Conservation (phyloP, 768 basidiomycete species). For the Lactarius hengduanensis region DNA sequence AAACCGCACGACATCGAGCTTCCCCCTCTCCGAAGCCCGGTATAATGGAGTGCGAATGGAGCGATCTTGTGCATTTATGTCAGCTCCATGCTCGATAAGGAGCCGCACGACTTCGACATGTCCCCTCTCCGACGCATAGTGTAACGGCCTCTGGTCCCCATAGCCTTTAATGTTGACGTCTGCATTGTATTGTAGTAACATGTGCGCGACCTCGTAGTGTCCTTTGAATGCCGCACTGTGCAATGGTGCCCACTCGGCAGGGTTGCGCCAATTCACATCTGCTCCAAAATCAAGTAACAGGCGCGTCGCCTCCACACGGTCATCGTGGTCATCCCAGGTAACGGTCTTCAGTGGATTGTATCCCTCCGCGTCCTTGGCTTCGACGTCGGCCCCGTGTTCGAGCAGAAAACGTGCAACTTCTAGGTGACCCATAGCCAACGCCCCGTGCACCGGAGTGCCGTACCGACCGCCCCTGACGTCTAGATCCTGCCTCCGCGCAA, state of each 20-base stretch:
- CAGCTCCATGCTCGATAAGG: neutral
- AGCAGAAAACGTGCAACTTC: neutral
- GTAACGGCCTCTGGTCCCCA: neutral
- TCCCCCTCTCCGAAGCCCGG: neutral
- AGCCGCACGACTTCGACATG: neutral
- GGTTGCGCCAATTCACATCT: neutral
- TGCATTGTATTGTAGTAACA: neutral
- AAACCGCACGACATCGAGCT: neutral
- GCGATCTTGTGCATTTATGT: neutral
- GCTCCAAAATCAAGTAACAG: conserved; percentile 2
- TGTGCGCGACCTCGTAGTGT: neutral
- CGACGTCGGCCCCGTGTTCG: neutral
- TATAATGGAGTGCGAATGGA: neutral
- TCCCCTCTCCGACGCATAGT: neutral
- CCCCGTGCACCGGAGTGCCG: neutral
- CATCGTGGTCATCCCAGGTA: neutral
- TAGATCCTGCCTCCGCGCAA: neutral
- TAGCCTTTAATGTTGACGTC: neutral
- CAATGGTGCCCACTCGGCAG: neutral
- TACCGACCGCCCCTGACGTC: neutral
- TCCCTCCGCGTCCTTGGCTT: neutral
- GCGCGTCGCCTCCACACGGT: neutral
- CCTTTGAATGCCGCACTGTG: neutral
- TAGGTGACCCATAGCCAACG: neutral
- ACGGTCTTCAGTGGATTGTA: neutral